These are phyloP conservation scores for Lithospermum erythrorhizon DNA, from an alignment of 257 asterid genomes.

Conservation along the genomic window DNA sequence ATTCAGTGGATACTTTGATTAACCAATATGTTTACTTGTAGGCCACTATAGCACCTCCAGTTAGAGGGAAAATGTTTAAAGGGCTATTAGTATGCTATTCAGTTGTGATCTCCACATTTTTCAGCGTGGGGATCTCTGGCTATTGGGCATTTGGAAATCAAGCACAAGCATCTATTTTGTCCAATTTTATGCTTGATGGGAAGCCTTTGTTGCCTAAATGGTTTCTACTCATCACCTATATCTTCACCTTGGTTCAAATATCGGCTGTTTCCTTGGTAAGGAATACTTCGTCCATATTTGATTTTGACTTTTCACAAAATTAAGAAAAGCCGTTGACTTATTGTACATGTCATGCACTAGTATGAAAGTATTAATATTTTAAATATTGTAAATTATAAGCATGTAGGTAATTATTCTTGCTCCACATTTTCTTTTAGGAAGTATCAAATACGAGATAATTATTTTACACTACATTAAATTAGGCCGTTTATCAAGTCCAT, in stretches of 20 bases:
- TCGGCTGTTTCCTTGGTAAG: slow-evolving; percentile 40
- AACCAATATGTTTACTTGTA: slow-evolving; percentile 6
- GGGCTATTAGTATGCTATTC: slow-evolving; percentile 50
- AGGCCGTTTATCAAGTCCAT: no score
- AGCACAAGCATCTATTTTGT: slow-evolving; percentile 34
- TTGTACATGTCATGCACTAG: no score
- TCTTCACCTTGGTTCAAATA: slow-evolving; percentile 46
- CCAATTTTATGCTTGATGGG: slow-evolving; percentile 43
- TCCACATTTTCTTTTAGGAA: no score
- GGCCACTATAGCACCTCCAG: slow-evolving; percentile 74
- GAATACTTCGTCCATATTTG: not conserved
- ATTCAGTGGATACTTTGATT: no score
- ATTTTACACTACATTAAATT: no score
- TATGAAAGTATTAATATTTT: no score
- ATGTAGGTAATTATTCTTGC: no score
- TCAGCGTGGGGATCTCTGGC: slow-evolving; percentile 59
- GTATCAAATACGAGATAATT: no score
- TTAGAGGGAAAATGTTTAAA: slow-evolving; percentile 65
- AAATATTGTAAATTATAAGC: no score
- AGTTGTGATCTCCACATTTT: slow-evolving; percentile 48
- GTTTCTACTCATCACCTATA: slow-evolving; percentile 39
- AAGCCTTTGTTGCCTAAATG: slow-evolving; percentile 41
- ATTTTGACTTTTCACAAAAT: no score
- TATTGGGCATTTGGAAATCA: slow-evolving; percentile 77
- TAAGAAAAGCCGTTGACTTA: no score